These are phyloP conservation scores for Ceratocystis huliohia DNA, from an alignment of 2,329 filamentous ascomycete genomes.

Conservation along the genomic window DNA sequence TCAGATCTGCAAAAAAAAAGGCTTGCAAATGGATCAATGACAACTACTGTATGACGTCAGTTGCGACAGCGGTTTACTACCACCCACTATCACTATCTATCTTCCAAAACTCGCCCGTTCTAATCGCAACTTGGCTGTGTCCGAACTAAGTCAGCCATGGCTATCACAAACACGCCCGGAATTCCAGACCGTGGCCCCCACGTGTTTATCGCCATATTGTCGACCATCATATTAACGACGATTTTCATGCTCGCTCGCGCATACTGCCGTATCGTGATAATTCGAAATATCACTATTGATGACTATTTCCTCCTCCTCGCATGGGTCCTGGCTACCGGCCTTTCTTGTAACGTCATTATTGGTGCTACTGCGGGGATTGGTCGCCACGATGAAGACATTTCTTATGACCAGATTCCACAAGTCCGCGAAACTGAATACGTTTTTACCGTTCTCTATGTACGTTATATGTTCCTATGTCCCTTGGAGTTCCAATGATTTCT, in stretches of 20 bases:
- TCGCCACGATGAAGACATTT: slow-evolving; percentile 50
- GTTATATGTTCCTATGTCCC: slow-evolving; percentile 23
- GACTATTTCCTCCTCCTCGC: slow-evolving; percentile 72
- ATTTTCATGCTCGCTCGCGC: slow-evolving; percentile 65
- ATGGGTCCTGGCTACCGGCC: slow-evolving; percentile 58
- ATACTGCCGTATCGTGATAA: slow-evolving; percentile 58
- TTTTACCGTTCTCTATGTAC: slow-evolving; percentile 50
- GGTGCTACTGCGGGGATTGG: slow-evolving; percentile 54
- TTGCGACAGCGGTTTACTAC: background rate
- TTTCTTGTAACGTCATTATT: slow-evolving; percentile 54
- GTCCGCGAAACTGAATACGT: slow-evolving; percentile 51
- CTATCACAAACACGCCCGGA: slow-evolving; percentile 6
- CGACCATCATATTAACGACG: slow-evolving; percentile 56
- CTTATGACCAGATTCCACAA: slow-evolving; percentile 31
- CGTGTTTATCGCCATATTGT: slow-evolving; percentile 58
- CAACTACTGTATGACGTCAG: background rate
- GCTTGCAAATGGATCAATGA: background rate
- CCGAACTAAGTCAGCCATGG: slow-evolving; percentile 1
- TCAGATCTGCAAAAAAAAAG: background rate
- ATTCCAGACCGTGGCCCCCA: slow-evolving; percentile 42
- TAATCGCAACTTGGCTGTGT: background rate
- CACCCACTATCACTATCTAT: background rate
- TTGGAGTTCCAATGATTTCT: background rate
- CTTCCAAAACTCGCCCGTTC: background rate
- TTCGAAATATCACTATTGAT: slow-evolving; percentile 59